phyloP scores from a whole-genome alignment of 164 flowering plant species.

The Paratinospora sagittata region DNA sequence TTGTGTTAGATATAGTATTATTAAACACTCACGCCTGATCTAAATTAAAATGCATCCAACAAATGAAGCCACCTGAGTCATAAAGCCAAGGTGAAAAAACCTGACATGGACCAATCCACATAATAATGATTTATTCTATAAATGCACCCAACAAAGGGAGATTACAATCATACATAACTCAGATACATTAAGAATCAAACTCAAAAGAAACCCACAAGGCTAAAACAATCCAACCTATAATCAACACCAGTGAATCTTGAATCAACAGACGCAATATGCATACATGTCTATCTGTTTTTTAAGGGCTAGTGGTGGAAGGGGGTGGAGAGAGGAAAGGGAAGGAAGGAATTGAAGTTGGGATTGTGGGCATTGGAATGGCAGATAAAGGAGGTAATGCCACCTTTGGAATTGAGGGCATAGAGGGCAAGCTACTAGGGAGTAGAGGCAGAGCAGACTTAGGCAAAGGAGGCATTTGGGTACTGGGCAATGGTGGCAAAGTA shows the following conservation, averaged over 20 bases:
- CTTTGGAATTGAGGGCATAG: background rate
- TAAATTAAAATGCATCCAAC: too few relatives aligned
- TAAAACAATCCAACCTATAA: background rate
- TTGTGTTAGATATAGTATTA: too few relatives aligned
- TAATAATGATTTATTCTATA: background rate
- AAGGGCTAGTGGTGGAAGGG: too few relatives aligned
- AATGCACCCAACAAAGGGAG: background rate
- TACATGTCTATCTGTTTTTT: too few relatives aligned
- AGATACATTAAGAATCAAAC: background rate
- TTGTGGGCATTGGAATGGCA: background rate
- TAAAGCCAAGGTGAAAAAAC: too few relatives aligned
- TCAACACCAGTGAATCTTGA: background rate
- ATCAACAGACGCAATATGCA: background rate
- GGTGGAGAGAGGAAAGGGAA: background rate
- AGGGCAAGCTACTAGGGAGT: background rate
- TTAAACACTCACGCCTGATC: too few relatives aligned
- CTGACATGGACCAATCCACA: too few relatives aligned
- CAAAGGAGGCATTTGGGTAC: background rate
- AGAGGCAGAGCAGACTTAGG: background rate
- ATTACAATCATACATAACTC: background rate
- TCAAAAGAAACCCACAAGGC: background rate
- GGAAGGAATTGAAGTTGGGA: background rate
- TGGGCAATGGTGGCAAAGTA: background rate
- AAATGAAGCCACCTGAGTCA: too few relatives aligned
- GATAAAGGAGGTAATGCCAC: too few relatives aligned